phyloP scores from a whole-genome alignment of 768 basidiomycete species.

The Dentipellis fragilis region DNA sequence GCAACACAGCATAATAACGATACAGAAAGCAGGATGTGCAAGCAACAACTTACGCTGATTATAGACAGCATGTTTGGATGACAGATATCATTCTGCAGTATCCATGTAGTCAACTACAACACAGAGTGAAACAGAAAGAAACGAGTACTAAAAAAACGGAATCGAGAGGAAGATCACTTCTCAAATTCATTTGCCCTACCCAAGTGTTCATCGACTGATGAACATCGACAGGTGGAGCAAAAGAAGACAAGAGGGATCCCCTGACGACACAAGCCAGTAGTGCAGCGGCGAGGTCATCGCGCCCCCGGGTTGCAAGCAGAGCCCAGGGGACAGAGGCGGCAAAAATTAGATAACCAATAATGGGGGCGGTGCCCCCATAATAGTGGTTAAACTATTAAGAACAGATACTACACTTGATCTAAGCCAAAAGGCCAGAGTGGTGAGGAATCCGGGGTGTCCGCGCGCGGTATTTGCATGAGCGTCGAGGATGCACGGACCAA shows the following conservation, averaged over 20 bases:
- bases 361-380: constrained; percentile 20
- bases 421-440: constrained; percentile 95
- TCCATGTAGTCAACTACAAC: too few species aligned
- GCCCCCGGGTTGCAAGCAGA: constrained; percentile 1
- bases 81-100: too few species aligned
- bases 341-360: constrained; percentile 3
- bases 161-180: background rate
- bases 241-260: constrained; percentile 8
- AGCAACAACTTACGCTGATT: too few species aligned
- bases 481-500: too few species aligned
- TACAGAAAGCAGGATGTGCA: too few species aligned
- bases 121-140: too few species aligned
- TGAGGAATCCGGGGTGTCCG: constrained; percentile 25
- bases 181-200: constrained; percentile 6
- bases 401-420: constrained; percentile 98
- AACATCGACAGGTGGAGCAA: constrained; percentile 6
- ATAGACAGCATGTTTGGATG: too few species aligned
- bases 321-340: background rate
- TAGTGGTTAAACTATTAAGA: constrained; percentile 69
- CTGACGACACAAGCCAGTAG: background rate
- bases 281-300: background rate
- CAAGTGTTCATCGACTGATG: background rate
- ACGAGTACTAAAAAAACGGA: too few species aligned
- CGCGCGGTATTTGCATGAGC: too few species aligned
- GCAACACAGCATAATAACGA: too few species aligned